Percentiles rank a stretch among this genome's conserved stretches.
Conservation (phyloP, 106 monocot genomes). For the Narthecium ossifragum region DNA sequence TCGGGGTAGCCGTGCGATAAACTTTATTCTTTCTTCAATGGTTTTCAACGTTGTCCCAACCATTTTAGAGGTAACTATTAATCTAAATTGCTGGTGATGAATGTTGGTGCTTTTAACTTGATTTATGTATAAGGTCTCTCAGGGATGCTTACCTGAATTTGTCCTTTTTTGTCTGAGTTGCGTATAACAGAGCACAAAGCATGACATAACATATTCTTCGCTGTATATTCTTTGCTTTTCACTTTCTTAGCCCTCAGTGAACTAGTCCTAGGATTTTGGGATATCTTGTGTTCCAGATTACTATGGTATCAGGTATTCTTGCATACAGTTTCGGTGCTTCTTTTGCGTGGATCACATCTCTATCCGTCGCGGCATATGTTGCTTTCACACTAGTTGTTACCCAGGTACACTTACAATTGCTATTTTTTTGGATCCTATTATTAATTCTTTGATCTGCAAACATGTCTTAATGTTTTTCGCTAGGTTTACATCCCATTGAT, state of each 20-base stretch:
- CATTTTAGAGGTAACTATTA: conserved; percentile 66
- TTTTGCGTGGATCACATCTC: conserved; percentile 95
- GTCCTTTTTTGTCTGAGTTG: no score
- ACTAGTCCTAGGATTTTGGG: not conserved
- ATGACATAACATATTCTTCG: not conserved
- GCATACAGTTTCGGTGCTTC: conserved; percentile 92
- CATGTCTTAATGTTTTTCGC: no score
- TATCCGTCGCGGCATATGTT: conserved; percentile 91
- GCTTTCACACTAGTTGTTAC: conserved; percentile 88
- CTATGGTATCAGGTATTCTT: conserved; percentile 93
- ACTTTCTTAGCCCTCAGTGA: not conserved
- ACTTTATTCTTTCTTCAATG: conserved; percentile 83
- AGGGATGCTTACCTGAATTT: no score
- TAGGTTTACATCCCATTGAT: no score
- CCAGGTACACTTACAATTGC: conserved; percentile 64
- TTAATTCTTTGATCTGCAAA: no score
- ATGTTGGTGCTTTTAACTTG: no score
- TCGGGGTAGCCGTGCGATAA: conserved; percentile 98
- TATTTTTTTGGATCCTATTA: no score
- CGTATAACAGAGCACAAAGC: no score
- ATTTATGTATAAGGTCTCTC: no score
- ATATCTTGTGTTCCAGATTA: conserved; percentile 50
- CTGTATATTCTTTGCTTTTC: not conserved
- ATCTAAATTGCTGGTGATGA: no score
- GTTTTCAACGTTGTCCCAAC: conserved; percentile 97